A percentile compares a stretch with the other conserved stretches of the same genome.
Evolutionary conservation across 345 rosid genomes (phyloP).

Genomic region (Toxicodendron radicans): DNA sequence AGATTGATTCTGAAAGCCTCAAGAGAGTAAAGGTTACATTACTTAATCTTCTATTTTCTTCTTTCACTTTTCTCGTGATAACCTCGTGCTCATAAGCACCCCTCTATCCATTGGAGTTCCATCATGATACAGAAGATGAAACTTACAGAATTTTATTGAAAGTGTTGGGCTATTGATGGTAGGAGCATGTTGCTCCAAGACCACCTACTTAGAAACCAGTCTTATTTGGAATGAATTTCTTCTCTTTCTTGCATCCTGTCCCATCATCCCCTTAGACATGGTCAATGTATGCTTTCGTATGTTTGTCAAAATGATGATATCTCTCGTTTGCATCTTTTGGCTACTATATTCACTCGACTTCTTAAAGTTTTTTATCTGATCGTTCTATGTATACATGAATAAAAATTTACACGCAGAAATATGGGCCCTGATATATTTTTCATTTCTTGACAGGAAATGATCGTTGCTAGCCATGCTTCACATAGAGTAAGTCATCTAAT

Average conservation of each 20-base stretch:
- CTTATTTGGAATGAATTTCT: neutral
- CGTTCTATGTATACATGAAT: neutral
- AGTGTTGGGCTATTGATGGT: neutral
- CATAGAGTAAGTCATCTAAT: slow-evolving; percentile 35
- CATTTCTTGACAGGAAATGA: slow-evolving; percentile 53
- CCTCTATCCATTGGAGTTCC: neutral
- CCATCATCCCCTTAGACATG: neutral
- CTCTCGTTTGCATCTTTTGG: neutral
- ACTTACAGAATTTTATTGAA: neutral
- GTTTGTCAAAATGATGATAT: neutral
- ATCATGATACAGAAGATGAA: neutral
- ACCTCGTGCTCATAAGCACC: neutral
- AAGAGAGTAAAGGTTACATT: slow-evolving; percentile 55
- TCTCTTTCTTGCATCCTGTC: neutral
- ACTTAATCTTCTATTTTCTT: slow-evolving; percentile 2
- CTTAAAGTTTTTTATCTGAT: neutral
- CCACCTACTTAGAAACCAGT: neutral
- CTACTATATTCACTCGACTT: neutral
- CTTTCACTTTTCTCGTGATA: neutral
- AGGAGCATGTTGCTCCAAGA: slow-evolving; percentile 1
- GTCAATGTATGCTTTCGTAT: neutral
- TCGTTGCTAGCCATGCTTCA: slow-evolving; percentile 49
- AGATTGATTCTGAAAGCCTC: slow-evolving; percentile 49
- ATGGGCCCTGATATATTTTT: slow-evolving; percentile 4
- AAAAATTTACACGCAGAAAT: neutral